phyloP scores from a whole-genome alignment of 768 basidiomycete species.

The Hypholoma sublateritium region DNA sequence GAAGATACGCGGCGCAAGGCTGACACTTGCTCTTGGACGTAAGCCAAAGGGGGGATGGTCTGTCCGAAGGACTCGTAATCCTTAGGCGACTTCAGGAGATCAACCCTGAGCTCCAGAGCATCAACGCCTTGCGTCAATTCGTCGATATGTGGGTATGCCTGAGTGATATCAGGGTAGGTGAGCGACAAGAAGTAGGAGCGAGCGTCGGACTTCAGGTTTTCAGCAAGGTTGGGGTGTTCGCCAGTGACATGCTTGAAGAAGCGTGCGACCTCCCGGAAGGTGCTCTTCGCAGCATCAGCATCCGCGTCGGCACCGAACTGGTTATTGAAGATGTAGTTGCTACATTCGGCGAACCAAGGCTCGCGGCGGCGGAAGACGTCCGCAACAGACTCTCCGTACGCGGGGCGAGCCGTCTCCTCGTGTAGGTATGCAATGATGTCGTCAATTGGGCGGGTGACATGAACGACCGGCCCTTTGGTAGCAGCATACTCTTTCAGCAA shows the following conservation, averaged over 20 bases:
- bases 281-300: constrained; percentile 29
- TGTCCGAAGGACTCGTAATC: constrained; percentile 46
- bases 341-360: constrained; percentile 85
- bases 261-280: constrained; percentile 63
- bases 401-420: constrained; percentile 76
- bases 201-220: constrained; percentile 48
- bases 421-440: constrained; percentile 83
- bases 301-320: constrained; percentile 41
- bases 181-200: constrained; percentile 93
- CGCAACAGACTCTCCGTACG: constrained; percentile 83
- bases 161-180: constrained; percentile 86
- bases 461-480: constrained; percentile 72
- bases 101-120: constrained; percentile 92
- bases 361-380: constrained; percentile 82
- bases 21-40: constrained; percentile 81
- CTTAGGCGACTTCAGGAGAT: constrained; percentile 65
- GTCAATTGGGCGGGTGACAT: constrained; percentile 76
- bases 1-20: constrained; percentile 72
- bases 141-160: constrained; percentile 66
- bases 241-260: constrained; percentile 93
- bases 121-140: constrained; percentile 82
- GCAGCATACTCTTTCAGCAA: constrained; percentile 65
- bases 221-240: constrained; percentile 58
- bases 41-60: constrained; percentile 63
- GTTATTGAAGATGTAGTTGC: constrained; percentile 84